phyloP scores from a whole-genome alignment of 208 protist genomes.

The Wallacemonas sp. region DNA sequence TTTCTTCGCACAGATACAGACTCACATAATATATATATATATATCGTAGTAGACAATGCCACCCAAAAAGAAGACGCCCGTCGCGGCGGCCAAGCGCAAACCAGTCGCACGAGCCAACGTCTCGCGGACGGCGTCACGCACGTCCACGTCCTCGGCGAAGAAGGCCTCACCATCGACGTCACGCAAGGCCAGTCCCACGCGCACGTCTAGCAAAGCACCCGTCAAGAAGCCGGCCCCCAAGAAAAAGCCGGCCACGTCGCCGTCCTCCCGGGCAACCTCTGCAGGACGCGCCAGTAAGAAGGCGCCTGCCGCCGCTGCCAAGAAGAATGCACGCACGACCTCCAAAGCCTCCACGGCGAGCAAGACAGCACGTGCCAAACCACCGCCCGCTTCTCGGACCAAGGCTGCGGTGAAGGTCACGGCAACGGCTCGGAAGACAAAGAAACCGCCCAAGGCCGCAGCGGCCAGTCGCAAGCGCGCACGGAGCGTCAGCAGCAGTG shows the following conservation, averaged over 20 bases:
- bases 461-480: neutral
- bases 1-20: no score
- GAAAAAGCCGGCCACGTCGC: neutral
- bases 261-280: neutral
- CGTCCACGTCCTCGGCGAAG: conserved; percentile 3
- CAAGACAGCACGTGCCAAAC: neutral
- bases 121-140: neutral
- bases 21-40: no score
- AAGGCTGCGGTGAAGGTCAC: no score
- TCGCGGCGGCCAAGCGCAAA: neutral
- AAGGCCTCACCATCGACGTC: conserved; percentile 1
- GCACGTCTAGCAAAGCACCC: neutral
- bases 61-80: conserved; percentile 13
- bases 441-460: no score
- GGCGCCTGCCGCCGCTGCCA: neutral
- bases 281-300: neutral
- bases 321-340: conserved; percentile 1
- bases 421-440: no score
- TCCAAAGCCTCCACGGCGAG: no score
- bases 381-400: no score
- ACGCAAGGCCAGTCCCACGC: neutral
- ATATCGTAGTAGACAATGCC: conserved; percentile 16
- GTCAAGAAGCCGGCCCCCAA: neutral
- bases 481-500: neutral
- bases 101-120: neutral